phyloP scores from a whole-genome alignment of 129 eudicot species.

The Tagetes patula region DNA sequence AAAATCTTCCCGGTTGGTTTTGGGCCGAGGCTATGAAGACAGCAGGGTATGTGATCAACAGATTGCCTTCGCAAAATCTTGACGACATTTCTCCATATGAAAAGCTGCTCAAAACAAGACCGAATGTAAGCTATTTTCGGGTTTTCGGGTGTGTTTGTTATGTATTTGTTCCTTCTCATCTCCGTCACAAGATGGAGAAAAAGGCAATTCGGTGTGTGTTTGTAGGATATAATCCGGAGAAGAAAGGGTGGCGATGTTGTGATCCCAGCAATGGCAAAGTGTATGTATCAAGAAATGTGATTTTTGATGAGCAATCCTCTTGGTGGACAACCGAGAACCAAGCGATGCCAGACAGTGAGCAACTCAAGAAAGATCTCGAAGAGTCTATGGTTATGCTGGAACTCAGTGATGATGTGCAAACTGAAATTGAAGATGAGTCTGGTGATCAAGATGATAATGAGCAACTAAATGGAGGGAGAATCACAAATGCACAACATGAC shows the following conservation, averaged over 20 bases:
- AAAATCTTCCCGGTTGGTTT: background rate
- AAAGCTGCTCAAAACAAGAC: background rate
- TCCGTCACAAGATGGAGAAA: too few relatives aligned
- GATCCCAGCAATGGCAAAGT: background rate
- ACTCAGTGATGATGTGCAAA: background rate
- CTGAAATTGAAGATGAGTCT: too few relatives aligned
- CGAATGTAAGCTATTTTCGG: too few relatives aligned
- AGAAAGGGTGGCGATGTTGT: background rate
- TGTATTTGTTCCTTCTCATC: too few relatives aligned
- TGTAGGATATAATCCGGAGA: background rate
- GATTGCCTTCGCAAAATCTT: background rate
- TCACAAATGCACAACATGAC: too few relatives aligned
- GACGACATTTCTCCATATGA: background rate
- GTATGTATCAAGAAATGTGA: background rate
- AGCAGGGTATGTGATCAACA: too few relatives aligned
- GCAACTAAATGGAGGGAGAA: too few relatives aligned
- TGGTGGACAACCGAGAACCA: conserved; percentile 3
- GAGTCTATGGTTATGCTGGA: background rate
- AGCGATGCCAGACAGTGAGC: background rate
- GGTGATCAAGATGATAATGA: too few relatives aligned
- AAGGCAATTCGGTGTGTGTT: too few relatives aligned
- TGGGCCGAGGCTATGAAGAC: background rate
- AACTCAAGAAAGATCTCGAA: background rate
- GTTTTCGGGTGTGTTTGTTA: too few relatives aligned
- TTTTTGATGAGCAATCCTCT: conserved; percentile 22